Conservation (phyloP, 2,329 filamentous ascomycete species). For the Pyricularia sp. region DNA sequence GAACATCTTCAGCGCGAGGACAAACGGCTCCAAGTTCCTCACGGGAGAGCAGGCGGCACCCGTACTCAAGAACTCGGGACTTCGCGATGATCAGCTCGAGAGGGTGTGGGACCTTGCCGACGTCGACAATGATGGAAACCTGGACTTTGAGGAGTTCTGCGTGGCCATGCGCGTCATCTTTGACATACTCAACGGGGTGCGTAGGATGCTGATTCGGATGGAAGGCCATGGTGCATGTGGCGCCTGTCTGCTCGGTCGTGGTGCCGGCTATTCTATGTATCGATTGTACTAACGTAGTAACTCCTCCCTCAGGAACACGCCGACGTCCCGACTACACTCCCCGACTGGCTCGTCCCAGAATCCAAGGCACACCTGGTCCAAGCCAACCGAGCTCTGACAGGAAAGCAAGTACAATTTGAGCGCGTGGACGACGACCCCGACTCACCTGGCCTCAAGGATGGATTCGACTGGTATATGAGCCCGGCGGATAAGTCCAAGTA, state of each 20-base stretch:
- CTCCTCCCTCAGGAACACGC: conserved; percentile 58
- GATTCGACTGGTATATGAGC: conserved; percentile 99
- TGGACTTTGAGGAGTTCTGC: conserved; percentile 99
- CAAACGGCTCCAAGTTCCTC: conserved; percentile 49
- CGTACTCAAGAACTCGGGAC: conserved; percentile 53
- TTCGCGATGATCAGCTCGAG: conserved; percentile 74
- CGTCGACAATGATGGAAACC: conserved; percentile 91
- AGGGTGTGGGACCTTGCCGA: conserved; percentile 95
- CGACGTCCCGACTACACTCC: conserved; percentile 77
- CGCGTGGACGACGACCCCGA: conserved; percentile 76
- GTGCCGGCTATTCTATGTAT: background rate
- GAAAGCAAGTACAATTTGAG: conserved; percentile 75
- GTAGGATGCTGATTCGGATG: background rate
- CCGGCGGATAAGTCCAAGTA: conserved; percentile 87
- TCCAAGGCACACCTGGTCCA: conserved; percentile 88
- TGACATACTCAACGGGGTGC: conserved; percentile 88
- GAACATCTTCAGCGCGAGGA: conserved; percentile 53
- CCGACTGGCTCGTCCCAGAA: conserved; percentile 95
- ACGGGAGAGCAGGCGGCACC: conserved; percentile 54
- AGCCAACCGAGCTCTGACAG: conserved; percentile 69
- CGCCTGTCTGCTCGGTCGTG: background rate
- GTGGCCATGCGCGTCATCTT: conserved; percentile 98
- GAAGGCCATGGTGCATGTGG: background rate
- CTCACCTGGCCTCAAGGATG: conserved; percentile 77
- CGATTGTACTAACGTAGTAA: background rate